phyloP scores from a whole-genome alignment of 441 rosid species.

The Dalechampia spathulata region DNA sequence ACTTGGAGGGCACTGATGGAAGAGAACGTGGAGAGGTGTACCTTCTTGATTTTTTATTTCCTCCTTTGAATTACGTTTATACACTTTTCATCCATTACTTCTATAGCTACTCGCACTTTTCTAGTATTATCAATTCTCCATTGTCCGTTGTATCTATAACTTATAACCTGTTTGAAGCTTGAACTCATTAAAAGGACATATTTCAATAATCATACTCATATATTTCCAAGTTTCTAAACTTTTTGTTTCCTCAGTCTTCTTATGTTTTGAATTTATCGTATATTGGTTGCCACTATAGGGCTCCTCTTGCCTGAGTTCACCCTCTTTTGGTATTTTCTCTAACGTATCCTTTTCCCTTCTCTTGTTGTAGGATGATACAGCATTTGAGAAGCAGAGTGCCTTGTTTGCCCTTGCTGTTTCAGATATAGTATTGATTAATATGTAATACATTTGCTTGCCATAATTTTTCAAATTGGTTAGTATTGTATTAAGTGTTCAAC shows the following conservation, averaged over 20 bases:
- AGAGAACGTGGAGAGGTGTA: slow-evolving; percentile 99
- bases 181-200: no score
- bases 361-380: slow-evolving; percentile 81
- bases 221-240: no score
- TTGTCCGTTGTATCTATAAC: no score
- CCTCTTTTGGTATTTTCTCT: slow-evolving; percentile 13
- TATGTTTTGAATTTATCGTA: no score
- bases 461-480: slow-evolving; percentile 1
- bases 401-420: slow-evolving; percentile 99
- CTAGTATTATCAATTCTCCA: no score
- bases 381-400: slow-evolving; percentile 99
- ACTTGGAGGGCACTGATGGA: slow-evolving; percentile 99
- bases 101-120: no score
- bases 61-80: slow-evolving; percentile 1
- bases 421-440: slow-evolving; percentile 95
- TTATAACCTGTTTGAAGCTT: no score
- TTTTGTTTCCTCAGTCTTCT: no score
- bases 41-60: neutral
- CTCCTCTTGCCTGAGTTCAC: neutral
- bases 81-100: neutral
- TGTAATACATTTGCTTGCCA: slow-evolving; percentile 62
- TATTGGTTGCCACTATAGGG: neutral
- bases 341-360: neutral
- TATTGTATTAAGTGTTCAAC: neutral
- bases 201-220: no score